Base-by-base conservation (phyloP, 2,329 filamentous ascomycete genomes). In the Neofusicoccum sp. region DNA sequence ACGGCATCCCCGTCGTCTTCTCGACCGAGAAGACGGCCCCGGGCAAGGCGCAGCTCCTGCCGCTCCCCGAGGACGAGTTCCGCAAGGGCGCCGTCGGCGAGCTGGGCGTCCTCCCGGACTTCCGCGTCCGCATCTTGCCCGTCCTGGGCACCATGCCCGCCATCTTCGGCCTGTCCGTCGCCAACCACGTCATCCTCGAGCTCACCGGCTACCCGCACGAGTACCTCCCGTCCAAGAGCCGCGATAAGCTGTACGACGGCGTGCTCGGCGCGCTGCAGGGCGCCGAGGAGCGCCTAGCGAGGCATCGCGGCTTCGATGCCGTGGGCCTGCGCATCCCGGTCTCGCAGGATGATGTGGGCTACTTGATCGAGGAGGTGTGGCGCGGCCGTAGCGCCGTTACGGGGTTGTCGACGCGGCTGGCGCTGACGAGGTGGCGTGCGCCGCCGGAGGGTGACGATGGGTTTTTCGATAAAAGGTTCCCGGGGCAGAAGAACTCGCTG, bases 121-220 rank as follows among this genome's bases (percentile, higher is more conserved):
- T 99, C 74, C 84, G 95, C 26, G 91, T 96, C 8, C 84, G 95
- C n/a, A 99, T 99, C 61, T 77, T 99, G 7, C 95, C 95, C 0
- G 95, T 99, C 0, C 79, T 99, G 3, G 95, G 95, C 0, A 99
- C 95, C 0, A 97, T 99, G 93, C 95, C 95, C 0, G 93, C 95
- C 2, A 88, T 98, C 0, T 99, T 99, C 73, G 95, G 95, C 7
- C 89, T 97, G 60, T 90, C 89, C 0, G 86, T 90, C 7, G 95
- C 95, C 3, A 99, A 98, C 75, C 91, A 98, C 71, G 86, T 98
- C 62, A 93, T 99, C 65, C 83, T 96, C 60, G 85, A 86, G 61
- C 84, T 98, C 48, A 76, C 82, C 65, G 90, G 87, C 6, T 99
- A 99, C 69, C 95, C 95, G 0, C 84, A 89, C 49, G 92, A 96